Conservation (phyloP, 306 rosid genomes). For the Benincasa hispida region DNA sequence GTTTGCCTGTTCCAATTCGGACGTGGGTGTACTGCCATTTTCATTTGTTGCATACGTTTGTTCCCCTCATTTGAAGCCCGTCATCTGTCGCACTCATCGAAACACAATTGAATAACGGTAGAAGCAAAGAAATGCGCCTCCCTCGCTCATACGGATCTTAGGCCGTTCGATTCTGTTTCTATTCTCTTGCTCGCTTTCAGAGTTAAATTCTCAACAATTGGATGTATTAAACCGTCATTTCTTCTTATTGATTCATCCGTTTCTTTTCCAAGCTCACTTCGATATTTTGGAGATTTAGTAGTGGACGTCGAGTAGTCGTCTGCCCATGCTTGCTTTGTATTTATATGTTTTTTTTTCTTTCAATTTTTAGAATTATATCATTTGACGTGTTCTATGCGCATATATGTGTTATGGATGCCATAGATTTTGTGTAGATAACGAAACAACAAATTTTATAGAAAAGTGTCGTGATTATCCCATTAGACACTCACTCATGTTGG, state of each 20-base stretch:
- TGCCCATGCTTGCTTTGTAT: background rate
- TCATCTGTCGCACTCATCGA: background rate
- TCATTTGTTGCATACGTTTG: background rate
- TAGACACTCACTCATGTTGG: background rate
- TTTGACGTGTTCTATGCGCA: background rate
- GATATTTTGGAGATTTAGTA: background rate
- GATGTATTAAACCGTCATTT: background rate
- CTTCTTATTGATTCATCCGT: background rate
- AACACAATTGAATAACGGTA: background rate
- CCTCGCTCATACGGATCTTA: no score
- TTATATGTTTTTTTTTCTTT: background rate
- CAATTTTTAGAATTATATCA: background rate
- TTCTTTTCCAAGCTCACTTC: background rate
- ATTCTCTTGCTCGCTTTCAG: background rate
- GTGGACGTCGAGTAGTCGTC: background rate
- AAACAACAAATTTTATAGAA: background rate
- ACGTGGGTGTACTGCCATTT: background rate
- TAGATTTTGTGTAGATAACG: background rate
- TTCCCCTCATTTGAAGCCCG: background rate
- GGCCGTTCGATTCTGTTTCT: background rate
- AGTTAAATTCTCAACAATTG: background rate
- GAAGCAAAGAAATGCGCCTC: background rate
- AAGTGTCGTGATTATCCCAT: background rate
- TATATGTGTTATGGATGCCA: background rate
- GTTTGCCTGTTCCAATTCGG: background rate